Evolutionary conservation across 208 protist genomes (phyloP).

Genomic region (Leptomonas seymouri): DNA sequence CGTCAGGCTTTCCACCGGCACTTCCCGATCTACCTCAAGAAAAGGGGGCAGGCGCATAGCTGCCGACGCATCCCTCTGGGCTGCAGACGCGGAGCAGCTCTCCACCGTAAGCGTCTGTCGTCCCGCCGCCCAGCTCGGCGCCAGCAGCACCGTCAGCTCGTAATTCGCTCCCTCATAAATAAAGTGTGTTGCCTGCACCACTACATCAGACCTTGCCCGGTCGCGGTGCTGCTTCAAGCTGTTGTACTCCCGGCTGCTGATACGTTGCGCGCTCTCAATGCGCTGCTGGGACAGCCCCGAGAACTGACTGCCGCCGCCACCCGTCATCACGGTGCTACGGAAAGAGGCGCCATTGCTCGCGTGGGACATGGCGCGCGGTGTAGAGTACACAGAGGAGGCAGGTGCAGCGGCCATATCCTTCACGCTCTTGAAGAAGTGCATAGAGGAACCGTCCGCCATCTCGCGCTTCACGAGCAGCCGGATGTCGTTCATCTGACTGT

Average conservation of each 20-base stretch:
- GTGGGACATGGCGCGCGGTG: slow-evolving; percentile 12
- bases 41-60: slow-evolving; percentile 54
- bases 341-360: slow-evolving; percentile 17
- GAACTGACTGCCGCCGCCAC: not conserved
- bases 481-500: slow-evolving; percentile 67
- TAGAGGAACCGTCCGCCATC: slow-evolving; percentile 54
- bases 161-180: slow-evolving; percentile 58
- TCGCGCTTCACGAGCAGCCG: slow-evolving; percentile 53
- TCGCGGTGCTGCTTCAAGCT: slow-evolving; percentile 66
- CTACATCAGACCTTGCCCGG: slow-evolving; percentile 44
- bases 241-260: slow-evolving; percentile 79
- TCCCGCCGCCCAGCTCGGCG: slow-evolving; percentile 61
- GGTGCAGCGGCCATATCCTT: slow-evolving; percentile 13
- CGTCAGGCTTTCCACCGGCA: slow-evolving; percentile 62
- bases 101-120: slow-evolving; percentile 69
- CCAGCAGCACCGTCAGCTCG: slow-evolving; percentile 66
- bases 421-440: slow-evolving; percentile 73
- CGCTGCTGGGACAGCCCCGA: slow-evolving; percentile 31
- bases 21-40: slow-evolving; percentile 72
- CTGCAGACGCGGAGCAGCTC: slow-evolving; percentile 14
- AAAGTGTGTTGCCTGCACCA: slow-evolving; percentile 58
- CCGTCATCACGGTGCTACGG: slow-evolving; percentile 10
- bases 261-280: slow-evolving; percentile 58
- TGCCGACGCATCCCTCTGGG: not conserved
- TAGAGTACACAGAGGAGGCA: not conserved